phyloP scores from a whole-genome alignment of 2,329 filamentous ascomycete species.

The Coniochaeta pulveracea region DNA sequence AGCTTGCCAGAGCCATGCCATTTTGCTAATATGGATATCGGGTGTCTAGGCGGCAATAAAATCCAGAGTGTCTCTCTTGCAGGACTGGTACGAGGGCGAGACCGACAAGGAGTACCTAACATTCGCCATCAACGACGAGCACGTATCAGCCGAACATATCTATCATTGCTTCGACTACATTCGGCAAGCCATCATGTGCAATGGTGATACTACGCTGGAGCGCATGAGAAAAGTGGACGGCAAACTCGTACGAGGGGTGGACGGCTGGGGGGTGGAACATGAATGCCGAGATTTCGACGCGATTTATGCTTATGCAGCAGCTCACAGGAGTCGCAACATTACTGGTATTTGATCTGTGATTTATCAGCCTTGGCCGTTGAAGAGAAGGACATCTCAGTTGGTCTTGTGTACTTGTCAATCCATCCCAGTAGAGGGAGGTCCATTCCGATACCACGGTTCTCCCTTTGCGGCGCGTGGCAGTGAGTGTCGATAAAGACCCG shows the following conservation, averaged over 20 bases:
- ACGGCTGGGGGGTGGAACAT: constrained; percentile 11
- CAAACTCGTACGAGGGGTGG: constrained; percentile 8
- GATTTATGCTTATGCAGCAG: constrained; percentile 8
- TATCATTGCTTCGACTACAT: constrained; percentile 14
- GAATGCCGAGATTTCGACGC: constrained; percentile 9
- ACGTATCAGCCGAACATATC: constrained; percentile 9
- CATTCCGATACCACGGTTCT: too few relatives aligned
- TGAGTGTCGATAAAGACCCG: too few relatives aligned
- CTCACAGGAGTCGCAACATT: constrained; percentile 7
- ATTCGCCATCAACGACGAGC: constrained; percentile 9
- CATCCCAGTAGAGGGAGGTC: too few relatives aligned
- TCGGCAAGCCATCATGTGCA: constrained; percentile 10
- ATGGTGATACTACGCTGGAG: constrained; percentile 12
- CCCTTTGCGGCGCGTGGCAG: too few relatives aligned
- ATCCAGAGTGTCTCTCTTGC: constrained; percentile 8
- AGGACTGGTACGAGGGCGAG: constrained; percentile 9
- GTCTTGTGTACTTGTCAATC: too few relatives aligned
- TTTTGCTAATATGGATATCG: not conserved
- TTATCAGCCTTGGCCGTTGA: too few relatives aligned
- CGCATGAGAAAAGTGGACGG: constrained; percentile 5
- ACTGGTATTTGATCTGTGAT: too few relatives aligned
- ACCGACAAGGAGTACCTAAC: constrained; percentile 11
- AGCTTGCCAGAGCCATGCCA: not conserved
- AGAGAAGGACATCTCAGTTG: too few relatives aligned
- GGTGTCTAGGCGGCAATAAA: constrained; percentile 9